A percentile compares a stretch with the other conserved stretches of the same genome.
phyloP scores from a whole-genome alignment of 768 basidiomycete genomes.

The Mycena sanguinolenta region DNA sequence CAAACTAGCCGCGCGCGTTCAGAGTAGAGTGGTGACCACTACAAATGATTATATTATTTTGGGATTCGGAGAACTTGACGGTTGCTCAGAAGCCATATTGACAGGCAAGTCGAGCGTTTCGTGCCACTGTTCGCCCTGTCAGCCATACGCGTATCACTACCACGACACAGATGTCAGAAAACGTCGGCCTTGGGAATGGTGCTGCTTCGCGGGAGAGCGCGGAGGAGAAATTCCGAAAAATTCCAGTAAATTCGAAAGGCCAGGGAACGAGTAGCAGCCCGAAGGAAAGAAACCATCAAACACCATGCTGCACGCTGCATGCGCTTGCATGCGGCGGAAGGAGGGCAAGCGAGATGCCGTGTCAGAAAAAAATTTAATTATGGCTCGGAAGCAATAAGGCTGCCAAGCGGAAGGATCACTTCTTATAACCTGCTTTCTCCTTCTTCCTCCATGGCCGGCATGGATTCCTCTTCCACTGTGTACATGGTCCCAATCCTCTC shows the following conservation, averaged over 20 bases:
- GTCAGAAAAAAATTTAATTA: not conserved
- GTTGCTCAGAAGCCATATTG: not conserved
- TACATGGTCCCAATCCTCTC: constrained; percentile 67
- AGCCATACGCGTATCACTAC: not conserved
- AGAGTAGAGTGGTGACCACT: too few species aligned
- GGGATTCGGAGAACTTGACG: not conserved
- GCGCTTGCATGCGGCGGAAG: not conserved
- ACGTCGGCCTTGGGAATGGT: not conserved
- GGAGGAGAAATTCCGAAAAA: not conserved
- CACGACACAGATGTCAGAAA: not conserved
- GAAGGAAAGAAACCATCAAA: too few species aligned
- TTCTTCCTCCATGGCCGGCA: constrained; percentile 12
- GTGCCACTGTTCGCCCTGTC: not conserved
- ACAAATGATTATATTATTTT: not conserved
- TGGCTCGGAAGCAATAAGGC: not conserved
- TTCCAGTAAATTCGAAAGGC: not conserved
- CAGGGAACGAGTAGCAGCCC: too few species aligned
- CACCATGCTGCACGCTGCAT: too few species aligned
- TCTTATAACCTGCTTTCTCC: not conserved
- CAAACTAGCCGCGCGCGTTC: too few species aligned
- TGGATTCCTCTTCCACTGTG: constrained; percentile 44
- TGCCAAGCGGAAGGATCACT: not conserved
- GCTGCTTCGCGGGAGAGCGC: not conserved
- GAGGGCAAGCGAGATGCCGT: not conserved
- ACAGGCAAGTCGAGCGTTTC: not conserved